Percentiles rank a stretch among this genome's conserved stretches.
Evolutionary conservation across 1,139 yeast genomes (phyloP).

Genomic region (Suhomyces chickasaworum): DNA sequence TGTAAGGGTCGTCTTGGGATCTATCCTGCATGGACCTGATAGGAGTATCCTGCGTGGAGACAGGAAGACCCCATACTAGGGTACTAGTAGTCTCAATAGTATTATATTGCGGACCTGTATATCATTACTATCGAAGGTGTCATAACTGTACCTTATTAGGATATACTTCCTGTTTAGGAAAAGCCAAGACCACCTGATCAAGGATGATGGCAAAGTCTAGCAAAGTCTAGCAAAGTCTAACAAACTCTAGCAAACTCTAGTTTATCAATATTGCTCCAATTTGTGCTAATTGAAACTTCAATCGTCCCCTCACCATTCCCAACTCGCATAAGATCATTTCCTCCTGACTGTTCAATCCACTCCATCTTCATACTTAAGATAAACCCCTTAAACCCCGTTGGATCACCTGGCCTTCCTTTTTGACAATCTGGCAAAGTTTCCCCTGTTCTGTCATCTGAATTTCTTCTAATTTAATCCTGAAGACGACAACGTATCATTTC

Average conservation of each 20-base stretch:
- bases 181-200: constrained; percentile 1
- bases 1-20: no score
- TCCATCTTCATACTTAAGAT: background rate
- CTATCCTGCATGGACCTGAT: no score
- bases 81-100: no score
- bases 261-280: background rate
- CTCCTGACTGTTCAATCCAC: background rate
- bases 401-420: background rate
- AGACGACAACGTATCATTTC: no score
- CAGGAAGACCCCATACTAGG: background rate
- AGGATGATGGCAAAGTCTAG: constrained; percentile 6
- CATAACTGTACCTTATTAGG: background rate
- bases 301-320: background rate
- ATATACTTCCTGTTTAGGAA: background rate
- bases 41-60: no score
- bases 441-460: no score
- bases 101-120: no score
- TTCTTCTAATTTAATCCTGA: no score
- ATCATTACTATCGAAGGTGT: background rate
- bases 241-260: background rate
- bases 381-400: background rate
- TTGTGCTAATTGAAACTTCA: background rate
- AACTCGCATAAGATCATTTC: background rate
- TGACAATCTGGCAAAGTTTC: no score
- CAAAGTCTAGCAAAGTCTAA: constrained; percentile 6